Evolutionary conservation across 164 flowering plant species (phyloP).

Genomic region (Stephania yunnanensis): DNA sequence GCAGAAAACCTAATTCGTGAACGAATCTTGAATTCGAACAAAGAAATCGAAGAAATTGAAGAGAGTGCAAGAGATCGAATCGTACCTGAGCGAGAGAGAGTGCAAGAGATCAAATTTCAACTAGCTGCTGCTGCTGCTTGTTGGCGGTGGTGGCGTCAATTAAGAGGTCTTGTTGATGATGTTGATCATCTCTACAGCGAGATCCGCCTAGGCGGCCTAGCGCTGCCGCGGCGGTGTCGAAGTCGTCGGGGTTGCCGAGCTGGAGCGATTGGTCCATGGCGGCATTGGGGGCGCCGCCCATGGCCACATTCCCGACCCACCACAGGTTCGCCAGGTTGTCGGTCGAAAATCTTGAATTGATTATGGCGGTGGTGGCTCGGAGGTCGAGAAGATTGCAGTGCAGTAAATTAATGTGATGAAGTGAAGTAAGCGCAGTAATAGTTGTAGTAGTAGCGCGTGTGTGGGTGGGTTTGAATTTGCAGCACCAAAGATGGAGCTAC

Average conservation of each 20-base stretch:
- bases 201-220: conserved; percentile 21
- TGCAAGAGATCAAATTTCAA: too few species aligned
- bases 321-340: conserved; percentile 61
- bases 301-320: conserved; percentile 74
- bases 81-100: too few species aligned
- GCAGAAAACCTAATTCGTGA: too few species aligned
- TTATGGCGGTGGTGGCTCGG: not conserved
- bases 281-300: conserved; percentile 47
- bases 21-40: too few species aligned
- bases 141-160: conserved; percentile 18
- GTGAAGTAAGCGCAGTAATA: too few species aligned
- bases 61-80: too few species aligned
- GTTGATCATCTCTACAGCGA: conserved; percentile 28
- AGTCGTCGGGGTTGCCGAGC: conserved; percentile 39
- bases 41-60: too few species aligned
- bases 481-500: not conserved
- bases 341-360: not conserved
- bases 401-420: too few species aligned
- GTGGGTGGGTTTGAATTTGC: not conserved
- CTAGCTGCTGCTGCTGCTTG: conserved; percentile 14
- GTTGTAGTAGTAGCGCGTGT: too few species aligned
- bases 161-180: conserved; percentile 47
- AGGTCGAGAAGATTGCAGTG: too few species aligned
- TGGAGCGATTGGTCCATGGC: conserved; percentile 38
- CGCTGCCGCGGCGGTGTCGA: conserved; percentile 9